Base-by-base conservation (phyloP, 352 stramenopile genomes). In the Globisporangium uncinulatum region DNA sequence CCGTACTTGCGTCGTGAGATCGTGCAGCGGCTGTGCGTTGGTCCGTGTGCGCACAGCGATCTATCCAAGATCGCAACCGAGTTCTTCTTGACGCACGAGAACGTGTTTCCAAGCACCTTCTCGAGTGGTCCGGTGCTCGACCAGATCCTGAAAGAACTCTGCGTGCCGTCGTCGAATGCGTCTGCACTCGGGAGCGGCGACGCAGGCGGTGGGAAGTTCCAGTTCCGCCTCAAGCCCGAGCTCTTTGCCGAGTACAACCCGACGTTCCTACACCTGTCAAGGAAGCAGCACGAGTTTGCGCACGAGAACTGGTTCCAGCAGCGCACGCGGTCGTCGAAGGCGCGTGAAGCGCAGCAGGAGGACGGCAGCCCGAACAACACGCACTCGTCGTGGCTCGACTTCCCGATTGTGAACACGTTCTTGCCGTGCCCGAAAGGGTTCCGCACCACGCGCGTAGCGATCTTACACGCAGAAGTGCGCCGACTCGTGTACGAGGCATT, bases 271-370 rank as follows among this genome's bases (percentile, higher is more conserved):
- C 83, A 94, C 51, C 58, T 95, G 50, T 92, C 87, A 20, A 74
- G 85, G 37, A 92, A 95, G 48, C 85, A 96, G 41, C 86, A 96
- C 56, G 85, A 94, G 57, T 83, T 82, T 46, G 85, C 87, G 10
- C 85, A 92, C 59, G 80, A 95, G 56, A 94, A 94, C 32, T 93
- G 85, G 76, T 91, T 92, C 49, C 84, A 92, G 43, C 69, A 92
- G 14, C 85, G 87, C 3, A 53, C 86, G 31, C 71, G 79, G 11
- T 71, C 61, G n/a, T 92, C 82, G 3, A 90, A 91, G 44, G 70
- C 74, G 42, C 67, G 78, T 43, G 74, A 89, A 52, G 76, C 86
- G 54, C 75, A 90, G 42, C 69, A 86, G 61, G 79, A 74, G 34
- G 70, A 82, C 43, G 70, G 59, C 17, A 80, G 64, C 43, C 66